Base-by-base conservation (phyloP, 306 rosid genomes). In the Lathyrus aphaca region DNA sequence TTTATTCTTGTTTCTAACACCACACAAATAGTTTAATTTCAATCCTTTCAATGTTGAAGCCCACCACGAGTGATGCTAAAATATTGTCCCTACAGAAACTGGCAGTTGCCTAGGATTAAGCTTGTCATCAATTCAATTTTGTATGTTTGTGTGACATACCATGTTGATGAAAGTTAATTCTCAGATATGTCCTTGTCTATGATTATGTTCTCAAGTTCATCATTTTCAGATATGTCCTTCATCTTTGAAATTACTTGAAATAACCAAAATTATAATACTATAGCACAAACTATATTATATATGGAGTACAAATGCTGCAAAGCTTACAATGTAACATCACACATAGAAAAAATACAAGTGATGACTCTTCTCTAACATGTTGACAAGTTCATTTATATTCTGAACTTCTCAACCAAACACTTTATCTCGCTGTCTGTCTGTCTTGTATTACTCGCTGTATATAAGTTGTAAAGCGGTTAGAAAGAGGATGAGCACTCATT, bases 401-500 rank as follows among this genome's bases (percentile, higher is more conserved):
- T 50, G 11, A 25, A 71, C 82, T 74, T 53, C 76, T 70, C 88
- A 73, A 44, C 75, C 19, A 46, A 69, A 76, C 29, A 27, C 64
- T 76, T 49, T 29, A 45, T 72, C 49, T 69, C 66, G 69, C 18
- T 19, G 25, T 50, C 64, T 77, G 74, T 80, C 82, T 82, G 80
- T 79, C 86, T 65, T 66, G 74, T 78, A 87, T 61, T 75, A 72
- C 84, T 78, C 81, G 61, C 64, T 80, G 84, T 82, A 68, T 86
- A 82, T 83, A 83, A 83, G 81, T 66, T 81, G 82, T 82, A 82
- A 85, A 87, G 84, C 76, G 83, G 96, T 81, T 94, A 81, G 96
- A 94, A 87, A 86, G 96, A 91, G 99, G 99, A 94, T 86, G 99
- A 94, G 96, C 99, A 85, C 97, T 70, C 68, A 32, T 76, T 86